Percentiles rank a stretch among this genome's conserved stretches.
phyloP scores from a whole-genome alignment of 2,329 filamentous ascomycete genomes.

The Colletotrichum costaricense region DNA sequence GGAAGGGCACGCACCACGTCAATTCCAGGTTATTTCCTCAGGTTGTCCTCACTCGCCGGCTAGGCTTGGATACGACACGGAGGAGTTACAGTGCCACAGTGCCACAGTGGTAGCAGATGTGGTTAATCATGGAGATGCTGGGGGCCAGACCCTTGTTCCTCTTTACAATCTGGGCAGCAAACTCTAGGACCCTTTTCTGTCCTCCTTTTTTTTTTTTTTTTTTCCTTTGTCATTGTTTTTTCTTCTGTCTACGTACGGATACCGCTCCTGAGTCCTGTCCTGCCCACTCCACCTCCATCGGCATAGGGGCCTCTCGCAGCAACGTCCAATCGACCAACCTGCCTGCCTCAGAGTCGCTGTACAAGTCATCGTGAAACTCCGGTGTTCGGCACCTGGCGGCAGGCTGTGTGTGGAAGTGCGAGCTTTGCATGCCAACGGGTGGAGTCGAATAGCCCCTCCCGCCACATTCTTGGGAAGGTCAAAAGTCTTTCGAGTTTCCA shows the following conservation, averaged over 20 bases:
- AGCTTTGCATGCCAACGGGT: neutral
- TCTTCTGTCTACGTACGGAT: neutral
- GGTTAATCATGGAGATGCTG: neutral
- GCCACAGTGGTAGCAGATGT: slow-evolving; percentile 4
- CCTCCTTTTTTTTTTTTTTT: neutral
- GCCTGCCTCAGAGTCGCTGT: neutral
- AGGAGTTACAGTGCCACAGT: neutral
- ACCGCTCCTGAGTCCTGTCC: neutral
- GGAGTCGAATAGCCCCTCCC: neutral
- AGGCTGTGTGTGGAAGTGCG: slow-evolving; percentile 10
- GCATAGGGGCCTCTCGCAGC: neutral
- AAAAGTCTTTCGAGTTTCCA: neutral
- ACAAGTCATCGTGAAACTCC: neutral
- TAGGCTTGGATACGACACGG: neutral
- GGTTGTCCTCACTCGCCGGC: neutral
- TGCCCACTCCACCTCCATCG: neutral
- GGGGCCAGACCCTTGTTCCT: neutral
- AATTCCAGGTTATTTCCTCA: slow-evolving; percentile 8
- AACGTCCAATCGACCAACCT: neutral
- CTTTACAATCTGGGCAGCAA: neutral
- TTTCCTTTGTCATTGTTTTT: neutral
- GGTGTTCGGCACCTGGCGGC: neutral
- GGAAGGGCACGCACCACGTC: slow-evolving; percentile 7
- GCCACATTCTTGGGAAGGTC: neutral
- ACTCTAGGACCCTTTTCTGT: neutral